Evolutionary conservation across 225 moss, liverwort and hornwort genomes (phyloP), one percentile per base, ranked within the genome.

Genomic region (Marchantia polymorpha): DNA sequence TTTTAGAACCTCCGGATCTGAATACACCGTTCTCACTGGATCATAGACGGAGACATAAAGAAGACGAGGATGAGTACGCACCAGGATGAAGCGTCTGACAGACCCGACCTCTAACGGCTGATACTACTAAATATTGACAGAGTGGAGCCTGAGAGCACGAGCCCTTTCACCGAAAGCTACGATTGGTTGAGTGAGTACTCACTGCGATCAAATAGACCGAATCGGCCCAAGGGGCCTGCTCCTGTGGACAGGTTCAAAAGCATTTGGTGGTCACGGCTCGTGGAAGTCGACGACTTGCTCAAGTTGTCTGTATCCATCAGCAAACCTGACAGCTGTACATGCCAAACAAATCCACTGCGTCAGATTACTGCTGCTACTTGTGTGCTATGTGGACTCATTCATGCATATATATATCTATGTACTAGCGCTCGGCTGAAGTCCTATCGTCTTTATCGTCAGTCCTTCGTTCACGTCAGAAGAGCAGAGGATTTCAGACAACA

Each of bases 221-320:
- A 55, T n/a, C 79, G 53, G 39, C 70, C 79, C 39, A 79, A 53
- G 10, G 70, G 58, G 0, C 70, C 79, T 17, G 79, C 69, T 69
- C 79, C 79, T 53, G 70, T 49, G 55, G 53, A 17, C 70, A 79
- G 53, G 26, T 39, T 55, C 5, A 72, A 20, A 54, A 70, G 56
- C 31, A 79, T 72, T 56, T 60, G 69, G 56, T 79, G 69, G 20
- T 79, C 79, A 60, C 68, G 79, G n/a, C 58, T 59, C 12, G 70
- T 71, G 8, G 60, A 59, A 29, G 69, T 72, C 0, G 70, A 54
- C 72, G 13, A 1, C 71, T 48, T 58, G 46, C 49, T 72, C 58
- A 79, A 47, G n/a, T 79, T 79, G 17, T 79, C 69, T 50, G 79
- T 79, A 56, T 79, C 71, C 79, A 72, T 46, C 49, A 79, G 50